phyloP scores from a whole-genome alignment of 345 rosid genomes.

The Pseudoturritis turrita region DNA sequence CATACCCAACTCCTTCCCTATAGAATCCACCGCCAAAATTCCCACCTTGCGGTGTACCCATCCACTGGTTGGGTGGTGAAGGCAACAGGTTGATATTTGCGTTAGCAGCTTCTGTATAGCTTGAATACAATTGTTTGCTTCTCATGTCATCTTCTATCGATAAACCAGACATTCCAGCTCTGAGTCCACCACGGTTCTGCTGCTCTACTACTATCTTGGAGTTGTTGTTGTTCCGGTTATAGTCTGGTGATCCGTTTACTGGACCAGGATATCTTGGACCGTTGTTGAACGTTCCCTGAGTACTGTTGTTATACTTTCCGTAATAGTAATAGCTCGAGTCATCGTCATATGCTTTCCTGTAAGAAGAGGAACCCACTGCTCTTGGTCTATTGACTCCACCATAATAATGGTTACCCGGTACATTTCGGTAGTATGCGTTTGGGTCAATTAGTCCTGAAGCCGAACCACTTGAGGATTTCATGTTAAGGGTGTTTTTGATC shows the following conservation, averaged over 20 bases:
- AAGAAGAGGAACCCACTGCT: constrained; percentile 52
- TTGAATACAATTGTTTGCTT: constrained; percentile 30
- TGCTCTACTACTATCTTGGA: constrained; percentile 47
- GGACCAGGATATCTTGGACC: constrained; percentile 40
- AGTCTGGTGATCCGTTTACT: constrained; percentile 45
- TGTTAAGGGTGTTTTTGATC: constrained; percentile 81
- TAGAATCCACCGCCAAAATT: constrained; percentile 28
- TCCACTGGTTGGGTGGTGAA: constrained; percentile 68
- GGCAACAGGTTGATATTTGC: constrained; percentile 47
- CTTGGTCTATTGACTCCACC: constrained; percentile 40
- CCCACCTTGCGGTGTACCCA: constrained; percentile 30
- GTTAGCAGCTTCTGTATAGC: constrained; percentile 27
- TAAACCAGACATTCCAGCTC: constrained; percentile 50
- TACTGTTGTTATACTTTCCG: constrained; percentile 38
- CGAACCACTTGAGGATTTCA: constrained; percentile 54
- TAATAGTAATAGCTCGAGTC: constrained; percentile 37
- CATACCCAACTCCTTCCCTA: constrained; percentile 35
- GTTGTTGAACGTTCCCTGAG: constrained; percentile 36
- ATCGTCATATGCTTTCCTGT: constrained; percentile 47
- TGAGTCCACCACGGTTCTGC: constrained; percentile 42
- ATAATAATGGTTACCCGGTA: constrained; percentile 36
- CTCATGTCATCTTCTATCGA: constrained; percentile 45
- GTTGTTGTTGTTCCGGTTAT: constrained; percentile 42
- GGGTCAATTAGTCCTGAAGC: constrained; percentile 47
- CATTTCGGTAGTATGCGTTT: constrained; percentile 34